These are phyloP conservation scores for Fusarium chaquense DNA, from an alignment of 2,329 filamentous ascomycete species.

Conservation along the genomic window DNA sequence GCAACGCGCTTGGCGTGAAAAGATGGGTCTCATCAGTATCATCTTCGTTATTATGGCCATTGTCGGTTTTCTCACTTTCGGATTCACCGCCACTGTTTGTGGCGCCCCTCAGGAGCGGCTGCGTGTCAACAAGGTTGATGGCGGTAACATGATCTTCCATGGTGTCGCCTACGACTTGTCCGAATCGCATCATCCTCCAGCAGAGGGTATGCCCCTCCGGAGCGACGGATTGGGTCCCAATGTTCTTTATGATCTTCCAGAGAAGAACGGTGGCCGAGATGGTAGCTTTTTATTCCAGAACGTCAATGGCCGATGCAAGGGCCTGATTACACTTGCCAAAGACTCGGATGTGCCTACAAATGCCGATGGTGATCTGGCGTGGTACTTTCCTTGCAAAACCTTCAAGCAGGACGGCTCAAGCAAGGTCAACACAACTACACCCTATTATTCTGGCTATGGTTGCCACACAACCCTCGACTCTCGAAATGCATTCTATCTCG, in stretches of 20 bases:
- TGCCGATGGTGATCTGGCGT: slow-evolving; percentile 78
- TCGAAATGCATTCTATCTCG: slow-evolving; percentile 80
- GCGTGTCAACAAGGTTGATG: slow-evolving; percentile 82
- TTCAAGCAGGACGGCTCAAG: slow-evolving; percentile 95
- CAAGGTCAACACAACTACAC: slow-evolving; percentile 77
- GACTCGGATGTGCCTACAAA: slow-evolving; percentile 85
- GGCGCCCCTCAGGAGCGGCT: slow-evolving; percentile 77
- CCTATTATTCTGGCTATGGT: slow-evolving; percentile 84
- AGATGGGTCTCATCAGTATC: slow-evolving; percentile 95
- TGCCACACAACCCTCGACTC: slow-evolving; percentile 83
- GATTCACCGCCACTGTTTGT: slow-evolving; percentile 92
- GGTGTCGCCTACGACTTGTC: slow-evolving; percentile 89
- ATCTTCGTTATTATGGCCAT: slow-evolving; percentile 88
- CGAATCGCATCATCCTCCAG: slow-evolving; percentile 80
- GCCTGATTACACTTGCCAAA: slow-evolving; percentile 78
- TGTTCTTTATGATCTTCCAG: slow-evolving; percentile 85
- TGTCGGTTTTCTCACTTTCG: slow-evolving; percentile 96
- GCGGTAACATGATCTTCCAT: slow-evolving; percentile 95
- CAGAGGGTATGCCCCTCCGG: slow-evolving; percentile 76
- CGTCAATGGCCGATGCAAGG: slow-evolving; percentile 97
- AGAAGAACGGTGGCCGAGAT: slow-evolving; percentile 87
- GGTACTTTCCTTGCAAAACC: slow-evolving; percentile 95
- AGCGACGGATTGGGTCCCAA: slow-evolving; percentile 71
- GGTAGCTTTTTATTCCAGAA: slow-evolving; percentile 98
- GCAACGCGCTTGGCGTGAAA: slow-evolving; percentile 94